Percentiles rank a stretch among this genome's conserved stretches.
Evolutionary conservation across 257 asterid species (phyloP).

Genomic region (Anisodus tanguticus): DNA sequence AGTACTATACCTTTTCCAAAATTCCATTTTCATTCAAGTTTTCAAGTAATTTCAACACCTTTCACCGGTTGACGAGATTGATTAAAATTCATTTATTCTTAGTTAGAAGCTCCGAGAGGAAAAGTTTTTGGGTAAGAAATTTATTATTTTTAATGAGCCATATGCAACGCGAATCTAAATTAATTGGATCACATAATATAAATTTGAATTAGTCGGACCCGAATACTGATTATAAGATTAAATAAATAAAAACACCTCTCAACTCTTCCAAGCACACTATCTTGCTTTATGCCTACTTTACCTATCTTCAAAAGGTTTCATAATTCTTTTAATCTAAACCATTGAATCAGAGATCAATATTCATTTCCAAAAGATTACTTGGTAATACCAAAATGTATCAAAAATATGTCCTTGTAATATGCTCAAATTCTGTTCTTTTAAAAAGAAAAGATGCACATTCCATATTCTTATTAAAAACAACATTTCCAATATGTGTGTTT

Average conservation of each 20-base stretch:
- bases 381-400: not conserved
- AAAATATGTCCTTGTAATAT: not conserved
- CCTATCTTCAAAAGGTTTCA: not conserved
- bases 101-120: not conserved
- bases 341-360: not conserved
- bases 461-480: not conserved
- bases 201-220: not conserved
- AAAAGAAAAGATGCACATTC: not conserved
- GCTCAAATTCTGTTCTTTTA: not conserved
- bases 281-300: slow-evolving; percentile 16
- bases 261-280: not conserved
- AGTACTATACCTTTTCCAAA: not conserved
- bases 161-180: not conserved
- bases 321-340: not conserved
- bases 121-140: no score
- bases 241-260: not conserved
- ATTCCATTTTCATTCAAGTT: not conserved
- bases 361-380: not conserved
- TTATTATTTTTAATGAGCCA: no score
- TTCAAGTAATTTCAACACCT: not conserved
- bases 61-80: no score
- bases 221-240: not conserved
- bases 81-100: not conserved
- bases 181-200: not conserved
- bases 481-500: not conserved